Percentiles rank a stretch among this genome's conserved stretches.
Conservation (phyloP, 768 basidiomycete genomes). For the Daedaleopsis nitida region DNA sequence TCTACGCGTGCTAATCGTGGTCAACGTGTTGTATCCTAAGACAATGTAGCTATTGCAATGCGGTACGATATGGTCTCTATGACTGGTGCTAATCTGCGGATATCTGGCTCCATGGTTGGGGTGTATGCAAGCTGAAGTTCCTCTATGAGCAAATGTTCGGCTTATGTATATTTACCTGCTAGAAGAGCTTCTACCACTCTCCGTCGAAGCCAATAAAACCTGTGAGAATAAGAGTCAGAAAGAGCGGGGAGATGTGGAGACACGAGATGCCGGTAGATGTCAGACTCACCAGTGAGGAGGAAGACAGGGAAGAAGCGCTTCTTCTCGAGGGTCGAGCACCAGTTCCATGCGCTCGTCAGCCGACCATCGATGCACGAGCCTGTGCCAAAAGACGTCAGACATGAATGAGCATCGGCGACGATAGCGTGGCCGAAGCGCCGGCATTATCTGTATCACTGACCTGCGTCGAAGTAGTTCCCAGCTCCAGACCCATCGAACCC, state of each 20-base stretch:
- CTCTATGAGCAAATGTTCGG: neutral
- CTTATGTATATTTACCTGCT: neutral
- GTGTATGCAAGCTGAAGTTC: neutral
- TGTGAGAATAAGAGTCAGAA: slow-evolving; percentile 30
- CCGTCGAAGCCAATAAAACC: slow-evolving; percentile 88
- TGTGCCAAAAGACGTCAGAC: neutral
- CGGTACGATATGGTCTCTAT: slow-evolving; percentile 6
- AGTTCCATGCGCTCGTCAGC: slow-evolving; percentile 90
- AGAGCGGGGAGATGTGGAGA: too few relatives aligned
- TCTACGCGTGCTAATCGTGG: slow-evolving; percentile 14
- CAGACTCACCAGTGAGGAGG: slow-evolving; percentile 64
- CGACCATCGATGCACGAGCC: slow-evolving; percentile 82
- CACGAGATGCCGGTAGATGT: too few relatives aligned
- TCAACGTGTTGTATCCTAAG: slow-evolving; percentile 20
- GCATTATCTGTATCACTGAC: slow-evolving; percentile 1
- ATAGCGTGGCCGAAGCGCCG: neutral
- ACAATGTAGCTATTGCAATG: slow-evolving; percentile 13
- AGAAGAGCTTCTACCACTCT: slow-evolving; percentile 57
- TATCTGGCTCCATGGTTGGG: too few relatives aligned
- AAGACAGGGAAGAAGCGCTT: slow-evolving; percentile 84
- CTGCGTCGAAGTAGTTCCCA: slow-evolving; percentile 88
- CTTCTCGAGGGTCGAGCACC: slow-evolving; percentile 86
- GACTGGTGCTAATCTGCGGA: neutral
- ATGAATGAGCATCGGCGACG: neutral
- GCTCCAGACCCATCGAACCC: slow-evolving; percentile 92